A percentile compares a stretch with the other conserved stretches of the same genome.
These are phyloP conservation scores for Cryphonectria naterciae DNA, from an alignment of 2,329 filamentous ascomycete genomes.

Conservation along the genomic window DNA sequence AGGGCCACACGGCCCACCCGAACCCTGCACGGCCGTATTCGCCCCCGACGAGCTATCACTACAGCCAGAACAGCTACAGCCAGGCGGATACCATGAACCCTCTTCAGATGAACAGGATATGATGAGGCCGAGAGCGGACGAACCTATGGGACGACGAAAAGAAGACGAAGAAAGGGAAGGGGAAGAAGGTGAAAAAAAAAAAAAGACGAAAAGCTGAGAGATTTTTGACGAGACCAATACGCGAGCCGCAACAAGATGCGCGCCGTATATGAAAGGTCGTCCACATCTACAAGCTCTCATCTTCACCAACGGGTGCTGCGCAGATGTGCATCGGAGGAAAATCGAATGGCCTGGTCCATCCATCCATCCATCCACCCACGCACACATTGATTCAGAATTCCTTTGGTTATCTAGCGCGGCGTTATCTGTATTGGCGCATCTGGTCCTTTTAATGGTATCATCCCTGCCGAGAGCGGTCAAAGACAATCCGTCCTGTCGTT, in stretches of 20 bases:
- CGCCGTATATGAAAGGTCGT: background rate
- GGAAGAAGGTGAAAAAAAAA: no score
- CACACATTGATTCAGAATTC: background rate
- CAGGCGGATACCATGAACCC: conserved; percentile 53
- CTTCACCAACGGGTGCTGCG: background rate
- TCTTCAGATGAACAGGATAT: conserved; percentile 59
- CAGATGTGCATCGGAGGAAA: background rate
- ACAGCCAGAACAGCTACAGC: conserved; percentile 29
- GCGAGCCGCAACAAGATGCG: background rate
- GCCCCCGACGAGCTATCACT: conserved; percentile 33
- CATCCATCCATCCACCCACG: background rate
- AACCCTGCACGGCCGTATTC: conserved; percentile 33
- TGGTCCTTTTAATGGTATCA: background rate
- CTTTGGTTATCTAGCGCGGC: background rate
- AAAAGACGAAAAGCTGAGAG: background rate
- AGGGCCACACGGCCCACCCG: conserved; percentile 45
- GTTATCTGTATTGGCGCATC: conserved; percentile 5
- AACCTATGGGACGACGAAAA: background rate
- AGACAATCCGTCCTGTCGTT: background rate
- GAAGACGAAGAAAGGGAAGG: background rate
- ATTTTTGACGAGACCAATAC: background rate
- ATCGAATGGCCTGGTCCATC: background rate
- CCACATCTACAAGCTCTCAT: background rate
- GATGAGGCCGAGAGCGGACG: background rate
- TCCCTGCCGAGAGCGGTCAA: background rate